Base-by-base conservation (phyloP, 192 early-diverging fungal species). In the Coemansia sp. region DNA sequence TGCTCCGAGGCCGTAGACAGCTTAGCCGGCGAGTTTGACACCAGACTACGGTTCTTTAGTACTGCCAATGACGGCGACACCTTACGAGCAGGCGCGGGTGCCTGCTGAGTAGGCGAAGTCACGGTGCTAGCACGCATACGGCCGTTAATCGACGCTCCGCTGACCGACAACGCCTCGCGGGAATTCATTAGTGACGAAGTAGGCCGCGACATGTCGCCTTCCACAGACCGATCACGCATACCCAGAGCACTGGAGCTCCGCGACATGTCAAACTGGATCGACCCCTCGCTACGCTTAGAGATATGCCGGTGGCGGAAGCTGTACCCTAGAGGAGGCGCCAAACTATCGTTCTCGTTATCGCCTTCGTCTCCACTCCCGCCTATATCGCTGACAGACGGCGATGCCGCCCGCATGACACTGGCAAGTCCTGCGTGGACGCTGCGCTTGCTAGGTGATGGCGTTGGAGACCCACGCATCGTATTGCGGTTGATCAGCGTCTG, bases 401-500 rank as follows among this genome's bases (percentile, higher is more conserved):
- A 73, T 2, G 72, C 70, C 9, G 80, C 64, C 6, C 80, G 72
- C 59, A 77, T 66, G 3, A 73, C 73, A 38, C 63, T 61, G 14
- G 67, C 33, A 67, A 77, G 75, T 13, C 69, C 72, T 4, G 67
- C 40, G 17, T 72, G 75, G 3, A 72, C 55, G 7, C 58, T 23
- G 0, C 75, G 72, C 68, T 77, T 82, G 61, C 69, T 70, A 9
- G 75, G 68, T 30, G 66, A 71, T 19, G 59, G 40, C 2, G 59
- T 9, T 9, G 59, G 37, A 1, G 59, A 61, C 19, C 57, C 53
- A 39, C 80, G 75, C 72, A 82, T 69, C 6, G 80, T 77, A 42
- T 77, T 83, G 43, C 80, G 75, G 60, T 55, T 83, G 30, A 83
- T 83, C 38, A 83, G 69, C 49, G 80, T 83, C 66, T 77, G 75